Evolutionary conservation across 2,329 filamentous ascomycete species (phyloP).

Genomic region (Fusarium virguliforme): DNA sequence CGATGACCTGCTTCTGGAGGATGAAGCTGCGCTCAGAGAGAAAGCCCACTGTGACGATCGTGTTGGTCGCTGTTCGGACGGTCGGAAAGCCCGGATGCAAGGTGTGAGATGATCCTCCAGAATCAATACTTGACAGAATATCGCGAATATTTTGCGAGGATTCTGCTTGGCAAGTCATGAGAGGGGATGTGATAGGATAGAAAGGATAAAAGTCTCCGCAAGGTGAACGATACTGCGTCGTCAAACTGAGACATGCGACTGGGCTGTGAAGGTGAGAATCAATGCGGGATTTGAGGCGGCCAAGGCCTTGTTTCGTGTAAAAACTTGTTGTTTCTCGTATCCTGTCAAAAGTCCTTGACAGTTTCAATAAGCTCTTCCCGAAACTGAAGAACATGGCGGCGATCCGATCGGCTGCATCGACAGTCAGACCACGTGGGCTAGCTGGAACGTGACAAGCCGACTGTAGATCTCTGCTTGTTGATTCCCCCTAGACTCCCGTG

Average conservation of each 20-base stretch:
- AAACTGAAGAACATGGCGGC: not conserved
- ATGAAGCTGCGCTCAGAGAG: not conserved
- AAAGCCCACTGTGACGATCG: constrained; percentile 1
- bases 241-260: constrained; percentile 7
- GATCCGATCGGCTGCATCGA: not conserved
- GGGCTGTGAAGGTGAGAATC: not conserved
- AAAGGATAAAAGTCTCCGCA: not conserved
- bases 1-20: not conserved
- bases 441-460: not conserved
- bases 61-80: not conserved
- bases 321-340: not conserved
- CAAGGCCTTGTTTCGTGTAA: constrained; percentile 2
- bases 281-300: not conserved
- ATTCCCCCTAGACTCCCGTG: not conserved
- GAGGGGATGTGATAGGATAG: not conserved
- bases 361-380: not conserved
- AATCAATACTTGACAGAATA: not conserved
- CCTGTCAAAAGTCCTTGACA: not conserved
- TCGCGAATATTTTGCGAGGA: not conserved
- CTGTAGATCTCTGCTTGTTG: not conserved
- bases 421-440: not conserved
- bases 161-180: rapidly evolving
- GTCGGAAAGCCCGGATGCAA: not conserved
- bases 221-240: not conserved
- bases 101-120: not conserved